Conservation (phyloP, 2,329 filamentous ascomycete genomes). For the Epicoccum sorghinum region DNA sequence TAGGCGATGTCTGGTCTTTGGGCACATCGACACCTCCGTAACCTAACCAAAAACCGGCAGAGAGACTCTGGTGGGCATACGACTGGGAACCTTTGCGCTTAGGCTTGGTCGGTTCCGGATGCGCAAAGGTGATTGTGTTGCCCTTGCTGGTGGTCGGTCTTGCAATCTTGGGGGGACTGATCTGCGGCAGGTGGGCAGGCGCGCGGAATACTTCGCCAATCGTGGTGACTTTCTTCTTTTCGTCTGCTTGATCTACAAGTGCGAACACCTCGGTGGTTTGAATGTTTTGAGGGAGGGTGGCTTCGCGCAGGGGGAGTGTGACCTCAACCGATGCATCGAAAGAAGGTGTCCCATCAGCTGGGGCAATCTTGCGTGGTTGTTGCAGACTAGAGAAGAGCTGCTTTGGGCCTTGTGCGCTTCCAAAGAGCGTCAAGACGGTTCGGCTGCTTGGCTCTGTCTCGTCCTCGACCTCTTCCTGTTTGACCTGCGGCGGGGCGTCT, state of each 20-base stretch:
- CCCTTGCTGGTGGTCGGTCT: conserved; percentile 70
- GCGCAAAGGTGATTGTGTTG: conserved; percentile 57
- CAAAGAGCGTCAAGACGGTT: conserved; percentile 76
- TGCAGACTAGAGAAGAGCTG: conserved; percentile 89
- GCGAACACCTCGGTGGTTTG: conserved; percentile 70
- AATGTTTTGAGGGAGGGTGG: conserved; percentile 75
- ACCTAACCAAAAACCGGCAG: conserved; percentile 69
- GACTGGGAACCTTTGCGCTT: conserved; percentile 52
- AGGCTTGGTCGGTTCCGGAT: conserved; percentile 59
- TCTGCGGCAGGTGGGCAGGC: conserved; percentile 66
- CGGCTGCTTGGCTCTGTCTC: conserved; percentile 50
- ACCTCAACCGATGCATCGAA: conserved; percentile 52
- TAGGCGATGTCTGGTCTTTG: conserved; percentile 62
- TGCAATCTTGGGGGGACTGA: conserved; percentile 74
- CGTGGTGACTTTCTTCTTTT: conserved; percentile 65
- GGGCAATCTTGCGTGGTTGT: conserved; percentile 52
- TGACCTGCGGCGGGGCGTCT: conserved; percentile 20
- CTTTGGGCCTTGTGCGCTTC: conserved; percentile 73
- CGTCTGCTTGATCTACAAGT: conserved; percentile 48
- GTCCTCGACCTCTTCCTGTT: conserved; percentile 29
- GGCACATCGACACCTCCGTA: conserved; percentile 57
- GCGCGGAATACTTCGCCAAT: conserved; percentile 77
- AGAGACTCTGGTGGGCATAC: conserved; percentile 71
- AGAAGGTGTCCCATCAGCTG: conserved; percentile 41
- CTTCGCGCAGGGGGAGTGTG: conserved; percentile 63